Conservation (phyloP, 805 yeast genomes). For the Wickerhamiella azyma region DNA sequence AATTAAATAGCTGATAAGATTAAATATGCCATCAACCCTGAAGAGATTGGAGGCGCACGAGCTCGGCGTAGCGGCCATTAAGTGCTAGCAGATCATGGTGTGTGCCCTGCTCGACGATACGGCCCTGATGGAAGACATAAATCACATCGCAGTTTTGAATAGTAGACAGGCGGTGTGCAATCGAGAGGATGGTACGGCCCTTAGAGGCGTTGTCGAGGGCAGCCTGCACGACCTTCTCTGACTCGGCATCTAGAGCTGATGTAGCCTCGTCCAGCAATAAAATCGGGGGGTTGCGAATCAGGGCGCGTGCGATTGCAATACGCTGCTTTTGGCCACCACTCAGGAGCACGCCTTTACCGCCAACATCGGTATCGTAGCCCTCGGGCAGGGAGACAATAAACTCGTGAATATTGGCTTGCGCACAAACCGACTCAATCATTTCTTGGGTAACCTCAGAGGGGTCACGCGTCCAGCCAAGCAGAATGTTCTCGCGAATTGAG, state of each 20-base stretch:
- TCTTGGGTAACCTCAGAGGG: slow-evolving; percentile 21
- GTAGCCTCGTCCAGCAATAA: slow-evolving; percentile 48
- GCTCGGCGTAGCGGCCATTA: slow-evolving; percentile 18
- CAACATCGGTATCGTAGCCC: slow-evolving; percentile 38
- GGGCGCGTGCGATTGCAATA: slow-evolving; percentile 49
- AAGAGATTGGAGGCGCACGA: slow-evolving; percentile 19
- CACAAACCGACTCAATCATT: slow-evolving; percentile 30
- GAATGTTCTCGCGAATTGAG: slow-evolving; percentile 34
- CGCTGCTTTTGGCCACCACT: slow-evolving; percentile 59
- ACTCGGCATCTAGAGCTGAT: slow-evolving; percentile 41
- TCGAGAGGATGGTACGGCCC: slow-evolving; percentile 55
- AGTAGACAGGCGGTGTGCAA: slow-evolving; percentile 61
- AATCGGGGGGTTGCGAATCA: slow-evolving; percentile 42
- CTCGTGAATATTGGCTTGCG: slow-evolving; percentile 37
- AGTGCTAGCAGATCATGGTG: slow-evolving; percentile 30
- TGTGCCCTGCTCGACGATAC: slow-evolving; percentile 38
- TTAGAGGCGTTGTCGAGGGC: slow-evolving; percentile 48
- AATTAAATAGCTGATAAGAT: too few relatives aligned
- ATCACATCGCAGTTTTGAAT: slow-evolving; percentile 41
- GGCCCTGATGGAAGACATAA: slow-evolving; percentile 40
- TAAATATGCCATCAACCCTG: background rate
- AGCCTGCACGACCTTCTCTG: slow-evolving; percentile 52
- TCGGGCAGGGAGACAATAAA: slow-evolving; percentile 36
- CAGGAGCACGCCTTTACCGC: slow-evolving; percentile 37
- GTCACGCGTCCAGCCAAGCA: slow-evolving; percentile 17